phyloP scores from a whole-genome alignment of 148 eudicot species.

The Spergularia bocconei region DNA sequence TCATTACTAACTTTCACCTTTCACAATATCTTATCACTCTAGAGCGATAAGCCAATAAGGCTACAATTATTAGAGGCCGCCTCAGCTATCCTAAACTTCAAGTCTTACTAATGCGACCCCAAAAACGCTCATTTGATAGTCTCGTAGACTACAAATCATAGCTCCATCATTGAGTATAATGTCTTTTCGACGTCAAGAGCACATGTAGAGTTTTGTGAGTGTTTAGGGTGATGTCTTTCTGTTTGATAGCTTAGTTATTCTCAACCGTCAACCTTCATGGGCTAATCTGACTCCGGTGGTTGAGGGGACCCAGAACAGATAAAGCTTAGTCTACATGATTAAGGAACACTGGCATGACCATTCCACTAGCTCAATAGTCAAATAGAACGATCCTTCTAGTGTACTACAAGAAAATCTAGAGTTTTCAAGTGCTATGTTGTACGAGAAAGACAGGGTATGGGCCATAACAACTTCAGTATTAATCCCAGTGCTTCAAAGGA shows the following conservation, averaged over 20 bases:
- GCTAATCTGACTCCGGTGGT: neutral
- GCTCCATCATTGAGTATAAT: neutral
- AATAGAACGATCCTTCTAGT: conserved; percentile 16
- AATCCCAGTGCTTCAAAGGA: too few relatives aligned
- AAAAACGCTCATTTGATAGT: too few relatives aligned
- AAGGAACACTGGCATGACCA: conserved; percentile 14
- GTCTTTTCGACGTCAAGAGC: neutral
- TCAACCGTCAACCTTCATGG: conserved; percentile 9
- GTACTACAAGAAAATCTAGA: conserved; percentile 2
- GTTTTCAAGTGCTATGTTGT: neutral
- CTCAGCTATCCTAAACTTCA: neutral
- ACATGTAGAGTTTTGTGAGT: conserved; percentile 16
- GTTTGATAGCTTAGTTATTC: conserved; percentile 10
- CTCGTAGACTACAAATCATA: neutral
- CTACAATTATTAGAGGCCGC: neutral
- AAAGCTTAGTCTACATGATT: conserved; percentile 17
- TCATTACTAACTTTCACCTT: conserved; percentile 25
- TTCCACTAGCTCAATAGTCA: conserved; percentile 20
- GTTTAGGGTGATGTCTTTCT: neutral
- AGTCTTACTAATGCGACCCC: too few relatives aligned
- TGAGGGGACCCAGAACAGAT: conserved; percentile 7
- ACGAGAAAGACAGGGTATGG: neutral
- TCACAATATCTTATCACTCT: conserved; percentile 23
- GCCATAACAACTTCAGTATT: too few relatives aligned
- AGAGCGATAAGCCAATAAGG: conserved; percentile 15